These are phyloP conservation scores for Xylaria sp. DNA, from an alignment of 2,329 filamentous ascomycete genomes.

Conservation along the genomic window DNA sequence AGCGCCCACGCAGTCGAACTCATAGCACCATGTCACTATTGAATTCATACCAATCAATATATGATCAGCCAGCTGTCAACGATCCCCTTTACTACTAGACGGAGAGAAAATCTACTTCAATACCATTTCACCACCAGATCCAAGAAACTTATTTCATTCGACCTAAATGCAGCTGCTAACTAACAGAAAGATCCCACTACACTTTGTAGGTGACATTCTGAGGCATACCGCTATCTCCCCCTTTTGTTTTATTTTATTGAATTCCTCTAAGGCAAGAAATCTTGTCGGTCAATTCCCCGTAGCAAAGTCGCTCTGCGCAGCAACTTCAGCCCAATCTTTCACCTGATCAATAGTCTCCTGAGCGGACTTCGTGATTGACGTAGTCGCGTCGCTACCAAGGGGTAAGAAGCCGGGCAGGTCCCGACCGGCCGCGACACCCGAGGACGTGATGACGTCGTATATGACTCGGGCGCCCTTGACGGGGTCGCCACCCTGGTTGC, in stretches of 20 bases:
- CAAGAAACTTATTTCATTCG: too few species aligned
- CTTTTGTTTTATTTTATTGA: too few species aligned
- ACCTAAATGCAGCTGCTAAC: too few species aligned
- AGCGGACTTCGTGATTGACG: constrained; percentile 41
- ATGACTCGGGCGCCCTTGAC: constrained; percentile 49
- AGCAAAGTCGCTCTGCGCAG: constrained; percentile 43
- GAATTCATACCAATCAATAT: too few species aligned
- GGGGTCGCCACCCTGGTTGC: constrained; percentile 46
- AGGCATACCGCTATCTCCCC: too few species aligned
- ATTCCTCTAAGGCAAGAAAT: background rate
- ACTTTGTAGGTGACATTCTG: too few species aligned
- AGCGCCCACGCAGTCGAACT: background rate
- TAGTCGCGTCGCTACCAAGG: constrained; percentile 45
- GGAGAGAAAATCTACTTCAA: too few species aligned
- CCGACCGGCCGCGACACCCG: constrained; percentile 42
- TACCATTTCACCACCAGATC: too few species aligned
- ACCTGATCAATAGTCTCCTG: constrained; percentile 47
- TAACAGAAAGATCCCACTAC: too few species aligned
- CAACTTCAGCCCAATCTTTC: constrained; percentile 51
- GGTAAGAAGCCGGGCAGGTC: constrained; percentile 45
- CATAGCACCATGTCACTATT: too few species aligned
- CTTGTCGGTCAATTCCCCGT: background rate
- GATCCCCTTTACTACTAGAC: too few species aligned
- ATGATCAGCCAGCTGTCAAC: too few species aligned
- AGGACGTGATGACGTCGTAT: constrained; percentile 48